Conservation (phyloP, 495 filamentous ascomycete genomes). For the Neurospora cerealis region DNA sequence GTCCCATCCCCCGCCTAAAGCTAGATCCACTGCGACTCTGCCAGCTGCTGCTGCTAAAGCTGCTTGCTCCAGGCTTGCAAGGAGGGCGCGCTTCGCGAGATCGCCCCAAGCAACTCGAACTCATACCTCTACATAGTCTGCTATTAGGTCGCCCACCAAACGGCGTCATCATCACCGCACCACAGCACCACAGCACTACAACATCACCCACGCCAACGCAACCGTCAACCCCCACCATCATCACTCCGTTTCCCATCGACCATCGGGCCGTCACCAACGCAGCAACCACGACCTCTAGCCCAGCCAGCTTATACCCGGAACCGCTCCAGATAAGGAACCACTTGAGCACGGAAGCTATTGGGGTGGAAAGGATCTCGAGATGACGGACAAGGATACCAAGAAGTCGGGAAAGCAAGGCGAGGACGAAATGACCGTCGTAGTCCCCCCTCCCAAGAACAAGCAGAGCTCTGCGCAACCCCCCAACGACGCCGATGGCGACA, state of each 20-base stretch:
- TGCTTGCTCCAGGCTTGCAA: constrained; percentile 3
- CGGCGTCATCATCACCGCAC: constrained; percentile 12
- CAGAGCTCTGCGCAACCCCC: constrained; percentile 46
- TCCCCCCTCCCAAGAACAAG: constrained; percentile 66
- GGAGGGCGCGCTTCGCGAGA: constrained; percentile 22
- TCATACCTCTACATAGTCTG: background rate
- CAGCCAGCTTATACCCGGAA: constrained; percentile 39
- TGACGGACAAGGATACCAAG: constrained; percentile 66
- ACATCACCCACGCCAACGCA: background rate
- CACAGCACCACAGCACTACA: constrained; percentile 4
- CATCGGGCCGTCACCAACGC: constrained; percentile 4
- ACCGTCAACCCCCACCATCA: constrained; percentile 6
- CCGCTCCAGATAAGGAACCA: constrained; percentile 64
- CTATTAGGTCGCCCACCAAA: background rate
- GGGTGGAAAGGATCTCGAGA: constrained; percentile 65
- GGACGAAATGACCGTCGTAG: constrained; percentile 80
- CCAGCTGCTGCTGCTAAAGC: background rate
- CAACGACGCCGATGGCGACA: constrained; percentile 61
- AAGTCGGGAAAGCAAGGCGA: constrained; percentile 60
- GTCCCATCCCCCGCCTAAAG: background rate
- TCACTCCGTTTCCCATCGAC: constrained; percentile 10
- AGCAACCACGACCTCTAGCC: background rate
- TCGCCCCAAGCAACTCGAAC: constrained; percentile 11
- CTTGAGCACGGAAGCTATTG: constrained; percentile 67
- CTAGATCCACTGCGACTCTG: background rate